Conservation (phyloP, 2,329 filamentous ascomycete species). For the Neofusicoccum umdonicola region DNA sequence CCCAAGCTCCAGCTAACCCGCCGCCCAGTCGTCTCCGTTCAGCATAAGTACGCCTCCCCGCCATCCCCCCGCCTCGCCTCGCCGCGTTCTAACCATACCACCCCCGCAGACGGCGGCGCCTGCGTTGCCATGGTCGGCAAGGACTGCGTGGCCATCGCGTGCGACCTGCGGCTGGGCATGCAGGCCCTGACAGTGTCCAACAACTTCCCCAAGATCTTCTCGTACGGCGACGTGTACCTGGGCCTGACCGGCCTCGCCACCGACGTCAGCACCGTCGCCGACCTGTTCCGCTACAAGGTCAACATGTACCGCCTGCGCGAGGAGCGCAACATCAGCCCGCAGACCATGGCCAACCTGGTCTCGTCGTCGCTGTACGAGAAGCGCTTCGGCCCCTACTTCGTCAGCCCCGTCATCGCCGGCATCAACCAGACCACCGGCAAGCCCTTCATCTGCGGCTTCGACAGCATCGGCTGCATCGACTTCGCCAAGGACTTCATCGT, state of each 20-base stretch:
- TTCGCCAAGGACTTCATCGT: constrained; percentile 99
- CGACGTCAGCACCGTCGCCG: constrained; percentile 89
- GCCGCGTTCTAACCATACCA: constrained; percentile 19
- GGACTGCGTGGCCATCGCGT: constrained; percentile 98
- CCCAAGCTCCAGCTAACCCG: constrained; percentile 30
- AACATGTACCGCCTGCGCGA: constrained; percentile 99
- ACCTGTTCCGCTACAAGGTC: constrained; percentile 99
- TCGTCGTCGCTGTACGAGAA: constrained; percentile 83
- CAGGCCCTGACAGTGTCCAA: constrained; percentile 97
- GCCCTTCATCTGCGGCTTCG: constrained; percentile 98
- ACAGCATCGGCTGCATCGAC: constrained; percentile 98
- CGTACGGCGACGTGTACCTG: constrained; percentile 92
- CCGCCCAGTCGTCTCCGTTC: constrained; percentile 77
- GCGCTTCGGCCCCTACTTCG: constrained; percentile 94
- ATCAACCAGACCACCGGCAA: constrained; percentile 90
- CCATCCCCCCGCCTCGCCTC: constrained; percentile 18
- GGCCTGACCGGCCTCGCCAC: constrained; percentile 95
- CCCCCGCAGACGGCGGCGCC: constrained; percentile 74
- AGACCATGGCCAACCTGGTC: constrained; percentile 95
- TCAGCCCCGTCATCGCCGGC: constrained; percentile 89
- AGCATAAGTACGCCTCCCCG: constrained; percentile 73
- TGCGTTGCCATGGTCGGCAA: constrained; percentile 99
- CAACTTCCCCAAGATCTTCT: constrained; percentile 99
- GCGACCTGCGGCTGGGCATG: constrained; percentile 94
- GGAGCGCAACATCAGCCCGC: constrained; percentile 91